Conservation (phyloP, 495 filamentous ascomycete species). For the Penicillium herquei region DNA sequence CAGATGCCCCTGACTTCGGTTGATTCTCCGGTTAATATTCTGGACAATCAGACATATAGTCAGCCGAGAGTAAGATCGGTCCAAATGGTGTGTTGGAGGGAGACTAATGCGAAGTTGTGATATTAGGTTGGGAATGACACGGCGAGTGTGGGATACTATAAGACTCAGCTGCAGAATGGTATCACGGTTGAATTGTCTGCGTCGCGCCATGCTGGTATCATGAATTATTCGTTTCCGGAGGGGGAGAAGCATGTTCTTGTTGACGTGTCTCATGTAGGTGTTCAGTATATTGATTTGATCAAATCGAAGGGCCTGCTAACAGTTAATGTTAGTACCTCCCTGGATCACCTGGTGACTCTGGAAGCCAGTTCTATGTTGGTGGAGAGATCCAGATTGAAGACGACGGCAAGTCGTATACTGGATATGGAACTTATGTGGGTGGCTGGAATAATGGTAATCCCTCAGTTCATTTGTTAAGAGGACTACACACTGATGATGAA, state of each 20-base stretch:
- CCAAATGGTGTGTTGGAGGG: background rate
- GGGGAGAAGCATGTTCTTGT: slow-evolving; percentile 53
- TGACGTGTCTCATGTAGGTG: slow-evolving; percentile 61
- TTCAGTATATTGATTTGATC: background rate
- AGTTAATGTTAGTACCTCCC: slow-evolving; percentile 41
- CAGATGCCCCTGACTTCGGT: slow-evolving; percentile 56
- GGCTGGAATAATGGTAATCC: slow-evolving; percentile 55
- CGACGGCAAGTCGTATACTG: slow-evolving; percentile 51
- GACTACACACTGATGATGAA: slow-evolving; percentile 10
- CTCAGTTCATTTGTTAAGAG: background rate
- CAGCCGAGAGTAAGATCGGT: slow-evolving; percentile 28
- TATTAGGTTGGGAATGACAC: slow-evolving; percentile 45
- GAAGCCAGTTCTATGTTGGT: slow-evolving; percentile 59
- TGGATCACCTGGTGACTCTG: slow-evolving; percentile 53
- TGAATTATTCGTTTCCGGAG: slow-evolving; percentile 57
- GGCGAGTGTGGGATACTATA: slow-evolving; percentile 60
- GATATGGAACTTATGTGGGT: slow-evolving; percentile 59
- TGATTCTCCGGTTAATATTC: slow-evolving; percentile 34
- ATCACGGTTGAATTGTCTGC: slow-evolving; percentile 59
- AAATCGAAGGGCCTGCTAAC: too few species aligned
- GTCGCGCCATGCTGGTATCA: slow-evolving; percentile 59
- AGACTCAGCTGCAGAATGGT: slow-evolving; percentile 51
- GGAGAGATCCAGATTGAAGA: slow-evolving; percentile 54
- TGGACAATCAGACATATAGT: slow-evolving; percentile 42
- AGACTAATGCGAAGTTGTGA: background rate